Percentiles rank a stretch among this genome's conserved stretches.
These are phyloP conservation scores for Pseudogymnoascus sp. DNA, from an alignment of 2,329 filamentous ascomycete genomes.

Conservation along the genomic window DNA sequence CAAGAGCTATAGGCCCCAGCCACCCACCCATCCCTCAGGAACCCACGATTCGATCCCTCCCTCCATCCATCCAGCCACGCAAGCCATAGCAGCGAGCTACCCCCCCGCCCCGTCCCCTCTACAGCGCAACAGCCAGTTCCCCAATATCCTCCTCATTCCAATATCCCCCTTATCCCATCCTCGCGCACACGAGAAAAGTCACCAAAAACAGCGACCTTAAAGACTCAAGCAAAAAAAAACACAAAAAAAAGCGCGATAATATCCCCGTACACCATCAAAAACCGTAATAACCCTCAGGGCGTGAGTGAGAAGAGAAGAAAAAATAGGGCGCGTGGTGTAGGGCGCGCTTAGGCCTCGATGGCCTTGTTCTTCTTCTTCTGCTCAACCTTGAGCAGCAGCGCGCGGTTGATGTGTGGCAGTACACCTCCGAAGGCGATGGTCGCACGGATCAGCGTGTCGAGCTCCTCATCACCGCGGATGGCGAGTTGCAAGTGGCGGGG, in stretches of 20 bases:
- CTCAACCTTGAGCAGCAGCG: conserved; percentile 88
- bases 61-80: background rate
- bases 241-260: background rate
- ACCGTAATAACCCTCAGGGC: background rate
- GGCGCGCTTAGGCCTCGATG: conserved; percentile 28
- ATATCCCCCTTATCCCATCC: background rate
- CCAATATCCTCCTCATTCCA: background rate
- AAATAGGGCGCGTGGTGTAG: background rate
- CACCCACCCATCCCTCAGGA: background rate
- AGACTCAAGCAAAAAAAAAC: background rate
- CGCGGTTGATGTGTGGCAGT: conserved; percentile 96
- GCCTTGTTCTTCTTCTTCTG: conserved; percentile 85
- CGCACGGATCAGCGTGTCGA: conserved; percentile 93
- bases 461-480: conserved; percentile 95
- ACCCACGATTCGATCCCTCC: background rate
- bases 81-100: background rate
- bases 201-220: background rate
- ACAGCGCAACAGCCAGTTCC: background rate
- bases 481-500: conserved; percentile 95
- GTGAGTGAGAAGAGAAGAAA: background rate
- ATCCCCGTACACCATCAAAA: conserved; percentile 6
- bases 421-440: conserved; percentile 99
- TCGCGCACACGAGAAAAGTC: background rate
- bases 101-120: background rate
- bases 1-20: conserved; percentile 2